These are phyloP conservation scores for Coemansia sp. DNA, from an alignment of 192 early-diverging fungal species.

Conservation along the genomic window DNA sequence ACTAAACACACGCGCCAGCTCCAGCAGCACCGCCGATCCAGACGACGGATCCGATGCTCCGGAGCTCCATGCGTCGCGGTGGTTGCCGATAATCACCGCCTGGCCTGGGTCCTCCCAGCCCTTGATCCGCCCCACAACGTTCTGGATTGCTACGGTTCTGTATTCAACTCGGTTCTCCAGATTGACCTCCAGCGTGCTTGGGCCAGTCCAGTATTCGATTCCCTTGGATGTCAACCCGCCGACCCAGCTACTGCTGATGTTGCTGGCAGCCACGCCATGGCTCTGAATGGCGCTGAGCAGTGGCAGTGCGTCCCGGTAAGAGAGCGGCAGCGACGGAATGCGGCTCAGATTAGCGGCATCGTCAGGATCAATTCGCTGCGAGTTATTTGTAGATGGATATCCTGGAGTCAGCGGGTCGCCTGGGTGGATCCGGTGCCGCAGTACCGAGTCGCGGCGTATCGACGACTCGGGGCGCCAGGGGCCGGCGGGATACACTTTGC, in stretches of 20 bases:
- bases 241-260: slow-evolving; percentile 43
- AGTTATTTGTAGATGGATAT: slow-evolving; percentile 55
- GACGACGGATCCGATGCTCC: slow-evolving; percentile 66
- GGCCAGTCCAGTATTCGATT: slow-evolving; percentile 59
- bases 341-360: slow-evolving; percentile 53
- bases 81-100: slow-evolving; percentile 61
- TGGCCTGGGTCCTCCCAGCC: slow-evolving; percentile 56
- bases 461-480: slow-evolving; percentile 61
- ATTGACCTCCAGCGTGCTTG: slow-evolving; percentile 47
- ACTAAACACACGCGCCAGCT: slow-evolving; percentile 56
- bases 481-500: slow-evolving; percentile 58
- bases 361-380: slow-evolving; percentile 54
- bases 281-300: slow-evolving; percentile 57
- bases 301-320: slow-evolving; percentile 61
- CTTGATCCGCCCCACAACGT: slow-evolving; percentile 60
- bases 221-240: slow-evolving; percentile 55
- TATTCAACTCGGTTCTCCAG: slow-evolving; percentile 57
- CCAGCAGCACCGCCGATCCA: slow-evolving; percentile 61
- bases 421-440: slow-evolving; percentile 46
- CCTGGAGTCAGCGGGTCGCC: slow-evolving; percentile 69
- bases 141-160: slow-evolving; percentile 57
- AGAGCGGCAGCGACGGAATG: slow-evolving; percentile 66
- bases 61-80: slow-evolving; percentile 65
- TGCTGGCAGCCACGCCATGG: slow-evolving; percentile 36
- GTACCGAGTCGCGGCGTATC: slow-evolving; percentile 59